Evolutionary conservation across 495 filamentous ascomycete species (phyloP).

Genomic region (Immersiella caudata): DNA sequence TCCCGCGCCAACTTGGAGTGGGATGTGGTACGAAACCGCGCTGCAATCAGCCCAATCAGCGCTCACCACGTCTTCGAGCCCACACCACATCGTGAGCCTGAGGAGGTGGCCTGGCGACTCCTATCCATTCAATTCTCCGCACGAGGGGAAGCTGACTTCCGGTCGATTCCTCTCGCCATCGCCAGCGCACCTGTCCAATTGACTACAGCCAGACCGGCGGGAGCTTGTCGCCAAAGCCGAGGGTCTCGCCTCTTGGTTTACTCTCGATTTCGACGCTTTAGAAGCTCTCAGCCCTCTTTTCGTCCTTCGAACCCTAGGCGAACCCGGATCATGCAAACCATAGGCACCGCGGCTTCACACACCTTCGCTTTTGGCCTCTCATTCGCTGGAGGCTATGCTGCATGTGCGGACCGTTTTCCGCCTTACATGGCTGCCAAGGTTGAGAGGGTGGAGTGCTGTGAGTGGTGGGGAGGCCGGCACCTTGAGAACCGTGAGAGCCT

Average conservation of each 20-base stretch:
- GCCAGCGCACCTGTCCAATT: slow-evolving; percentile 20
- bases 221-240: background rate
- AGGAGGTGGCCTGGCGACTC: slow-evolving; percentile 33
- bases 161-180: slow-evolving; percentile 25
- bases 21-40: slow-evolving; percentile 40
- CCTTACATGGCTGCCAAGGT: slow-evolving; percentile 44
- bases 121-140: slow-evolving; percentile 29
- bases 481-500: slow-evolving; percentile 12
- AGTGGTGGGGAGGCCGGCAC: slow-evolving; percentile 22
- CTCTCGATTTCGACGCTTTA: background rate
- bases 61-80: slow-evolving; percentile 44
- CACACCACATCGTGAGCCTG: slow-evolving; percentile 35
- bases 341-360: slow-evolving; percentile 33
- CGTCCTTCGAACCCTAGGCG: slow-evolving; percentile 24
- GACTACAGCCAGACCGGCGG: slow-evolving; percentile 6
- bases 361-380: slow-evolving; percentile 30
- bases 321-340: slow-evolving; percentile 42
- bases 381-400: slow-evolving; percentile 39
- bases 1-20: slow-evolving; percentile 38
- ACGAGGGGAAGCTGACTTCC: slow-evolving; percentile 26
- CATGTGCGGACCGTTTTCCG: slow-evolving; percentile 50
- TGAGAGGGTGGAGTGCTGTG: slow-evolving; percentile 26
- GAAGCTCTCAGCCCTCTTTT: slow-evolving; percentile 20
- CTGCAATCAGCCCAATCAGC: slow-evolving; percentile 41
- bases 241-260: background rate